Evolutionary conservation across 306 rosid species (phyloP).

Genomic region (Cajanus cajan): DNA sequence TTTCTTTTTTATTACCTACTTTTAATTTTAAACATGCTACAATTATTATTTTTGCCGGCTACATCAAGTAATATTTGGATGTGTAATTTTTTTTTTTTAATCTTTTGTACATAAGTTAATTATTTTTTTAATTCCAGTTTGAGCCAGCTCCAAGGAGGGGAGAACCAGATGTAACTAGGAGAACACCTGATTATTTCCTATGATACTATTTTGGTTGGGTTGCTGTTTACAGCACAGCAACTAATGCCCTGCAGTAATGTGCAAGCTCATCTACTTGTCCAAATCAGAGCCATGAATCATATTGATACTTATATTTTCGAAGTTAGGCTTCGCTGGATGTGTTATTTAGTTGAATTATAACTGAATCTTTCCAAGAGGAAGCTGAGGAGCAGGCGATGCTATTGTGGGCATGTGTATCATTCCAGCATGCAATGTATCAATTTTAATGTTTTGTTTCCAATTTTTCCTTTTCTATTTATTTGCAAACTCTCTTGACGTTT

Average conservation of each 20-base stretch:
- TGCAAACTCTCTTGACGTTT: slow-evolving; percentile 20
- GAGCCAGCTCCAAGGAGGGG: slow-evolving; percentile 99
- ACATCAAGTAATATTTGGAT: not conserved
- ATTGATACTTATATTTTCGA: slow-evolving; percentile 26
- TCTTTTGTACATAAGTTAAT: not conserved
- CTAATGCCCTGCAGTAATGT: slow-evolving; percentile 34
- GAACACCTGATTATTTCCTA: slow-evolving; percentile 94
- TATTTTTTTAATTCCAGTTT: slow-evolving; percentile 54
- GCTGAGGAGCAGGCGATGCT: slow-evolving; percentile 47
- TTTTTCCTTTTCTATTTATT: slow-evolving; percentile 29
- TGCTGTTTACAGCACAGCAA: slow-evolving; percentile 38
- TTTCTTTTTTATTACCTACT: not conserved
- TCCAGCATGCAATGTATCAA: slow-evolving; percentile 49
- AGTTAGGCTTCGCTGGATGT: slow-evolving; percentile 43
- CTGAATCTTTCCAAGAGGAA: slow-evolving; percentile 39
- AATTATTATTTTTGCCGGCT: slow-evolving; percentile 1
- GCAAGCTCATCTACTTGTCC: slow-evolving; percentile 40
- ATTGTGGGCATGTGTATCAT: slow-evolving; percentile 45
- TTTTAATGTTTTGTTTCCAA: slow-evolving; percentile 35
- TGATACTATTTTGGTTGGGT: slow-evolving; percentile 41
- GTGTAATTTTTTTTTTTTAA: not conserved
- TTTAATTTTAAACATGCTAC: not conserved
- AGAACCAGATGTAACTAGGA: slow-evolving; percentile 91
- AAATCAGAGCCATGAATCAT: slow-evolving; percentile 37
- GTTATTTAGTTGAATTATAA: slow-evolving; percentile 36